Conservation (phyloP, 148 eudicot species). For the Limonium bicolor region DNA sequence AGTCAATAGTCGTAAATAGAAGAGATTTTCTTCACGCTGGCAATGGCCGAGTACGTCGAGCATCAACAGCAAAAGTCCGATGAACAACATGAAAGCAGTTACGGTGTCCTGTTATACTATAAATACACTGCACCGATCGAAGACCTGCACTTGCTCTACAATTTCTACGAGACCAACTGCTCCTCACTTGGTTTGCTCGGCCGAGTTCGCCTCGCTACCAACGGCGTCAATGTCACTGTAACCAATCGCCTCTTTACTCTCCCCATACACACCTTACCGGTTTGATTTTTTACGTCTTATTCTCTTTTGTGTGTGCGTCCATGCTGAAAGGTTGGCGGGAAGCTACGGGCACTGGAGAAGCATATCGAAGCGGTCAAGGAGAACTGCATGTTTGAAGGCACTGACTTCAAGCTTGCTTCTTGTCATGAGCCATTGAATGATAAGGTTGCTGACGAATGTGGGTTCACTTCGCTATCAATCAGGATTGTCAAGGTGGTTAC, state of each 20-base stretch:
- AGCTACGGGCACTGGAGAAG: conserved; percentile 31
- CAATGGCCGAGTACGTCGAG: no score
- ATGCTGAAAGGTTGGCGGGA: conserved; percentile 53
- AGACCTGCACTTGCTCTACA: conserved; percentile 32
- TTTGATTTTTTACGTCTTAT: conserved; percentile 23
- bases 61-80: no score
- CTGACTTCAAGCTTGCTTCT: conserved; percentile 90
- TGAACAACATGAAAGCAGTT: conserved; percentile 10
- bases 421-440: conserved; percentile 45
- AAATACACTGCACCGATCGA: conserved; percentile 49
- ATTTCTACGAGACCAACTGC: conserved; percentile 59
- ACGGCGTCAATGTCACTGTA: conserved; percentile 91
- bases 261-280: neutral
- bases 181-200: conserved; percentile 76
- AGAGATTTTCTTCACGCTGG: no score
- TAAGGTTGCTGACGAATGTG: conserved; percentile 77
- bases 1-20: no score
- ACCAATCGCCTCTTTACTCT: no score
- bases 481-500: conserved; percentile 60
- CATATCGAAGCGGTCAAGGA: conserved; percentile 53
- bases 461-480: conserved; percentile 74
- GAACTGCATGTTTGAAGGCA: conserved; percentile 45
- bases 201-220: conserved; percentile 76
- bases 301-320: neutral
- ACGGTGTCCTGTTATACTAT: conserved; percentile 73